Conservation (phyloP, 305 asterid species). For the Solanum chacoense region DNA sequence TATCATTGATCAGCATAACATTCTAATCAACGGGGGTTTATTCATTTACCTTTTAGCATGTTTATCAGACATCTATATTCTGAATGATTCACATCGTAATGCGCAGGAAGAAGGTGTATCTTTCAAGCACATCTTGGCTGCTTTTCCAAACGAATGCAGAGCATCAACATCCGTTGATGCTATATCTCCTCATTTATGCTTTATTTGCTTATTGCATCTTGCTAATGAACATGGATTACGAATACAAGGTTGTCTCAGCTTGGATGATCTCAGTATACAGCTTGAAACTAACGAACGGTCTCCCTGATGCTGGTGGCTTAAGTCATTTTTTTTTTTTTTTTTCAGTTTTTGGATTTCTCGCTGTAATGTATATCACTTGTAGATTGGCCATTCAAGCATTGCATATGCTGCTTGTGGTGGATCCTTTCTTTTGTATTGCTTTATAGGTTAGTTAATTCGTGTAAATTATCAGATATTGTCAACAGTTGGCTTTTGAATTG, state of each 20-base stretch:
- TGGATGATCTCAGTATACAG: conserved; percentile 12
- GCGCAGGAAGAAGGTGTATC: conserved; percentile 5
- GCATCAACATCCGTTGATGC: conserved; percentile 4
- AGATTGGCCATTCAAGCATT: not conserved
- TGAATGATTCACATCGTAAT: not conserved
- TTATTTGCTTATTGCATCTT: conserved; percentile 20
- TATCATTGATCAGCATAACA: not conserved
- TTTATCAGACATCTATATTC: not conserved
- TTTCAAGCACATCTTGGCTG: conserved; percentile 10
- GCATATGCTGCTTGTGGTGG: not conserved
- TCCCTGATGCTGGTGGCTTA: not conserved
- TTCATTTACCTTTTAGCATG: not conserved
- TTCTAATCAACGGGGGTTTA: not conserved
- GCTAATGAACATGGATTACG: conserved; percentile 14
- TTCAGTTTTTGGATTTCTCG: not conserved
- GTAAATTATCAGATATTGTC: not conserved
- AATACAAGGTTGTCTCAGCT: conserved; percentile 2
- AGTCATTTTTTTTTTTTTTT: not conserved
- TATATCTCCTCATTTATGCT: conserved; percentile 23
- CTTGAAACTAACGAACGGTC: not conserved
- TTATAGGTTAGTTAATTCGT: not conserved
- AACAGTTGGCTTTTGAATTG: not conserved
- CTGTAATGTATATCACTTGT: not conserved
- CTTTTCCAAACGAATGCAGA: conserved; percentile 9
- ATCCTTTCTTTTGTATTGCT: not conserved